These are phyloP conservation scores for Tetrahymena elliotti DNA, from an alignment of 73 alveolate genomes.

Conservation along the genomic window DNA sequence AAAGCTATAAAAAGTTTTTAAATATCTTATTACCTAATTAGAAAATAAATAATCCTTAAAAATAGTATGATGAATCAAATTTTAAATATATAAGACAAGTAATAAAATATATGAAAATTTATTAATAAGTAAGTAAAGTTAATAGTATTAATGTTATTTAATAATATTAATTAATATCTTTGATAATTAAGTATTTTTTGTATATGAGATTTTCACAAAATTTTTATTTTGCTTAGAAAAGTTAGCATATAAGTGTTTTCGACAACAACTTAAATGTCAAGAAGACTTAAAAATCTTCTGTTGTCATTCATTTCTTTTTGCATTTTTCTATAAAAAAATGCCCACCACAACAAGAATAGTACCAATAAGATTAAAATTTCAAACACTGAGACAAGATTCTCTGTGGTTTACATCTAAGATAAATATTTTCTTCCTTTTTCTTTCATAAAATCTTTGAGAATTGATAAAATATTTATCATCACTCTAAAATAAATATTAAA, in stretches of 20 bases:
- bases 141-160: too few relatives aligned
- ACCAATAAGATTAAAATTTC: not conserved
- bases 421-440: not conserved
- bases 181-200: not conserved
- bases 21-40: too few relatives aligned
- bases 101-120: too few relatives aligned
- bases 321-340: not conserved
- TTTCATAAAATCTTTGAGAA: not conserved
- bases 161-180: too few relatives aligned
- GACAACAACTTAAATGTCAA: not conserved
- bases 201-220: too few relatives aligned
- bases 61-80: too few relatives aligned
- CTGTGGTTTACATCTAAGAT: not conserved
- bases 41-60: too few relatives aligned
- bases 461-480: not conserved
- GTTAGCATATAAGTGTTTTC: not conserved
- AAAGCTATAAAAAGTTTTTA: too few relatives aligned
- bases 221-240: not conserved
- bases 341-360: not conserved
- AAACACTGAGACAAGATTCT: not conserved
- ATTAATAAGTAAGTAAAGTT: too few relatives aligned
- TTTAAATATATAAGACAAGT: too few relatives aligned
- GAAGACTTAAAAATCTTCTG: not conserved
- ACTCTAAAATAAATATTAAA: not conserved
- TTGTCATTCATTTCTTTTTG: not conserved